A percentile compares a stretch with the other conserved stretches of the same genome.
These are phyloP conservation scores for Clohesyomyces aquaticus DNA, from an alignment of 495 filamentous ascomycete genomes.

Conservation along the genomic window DNA sequence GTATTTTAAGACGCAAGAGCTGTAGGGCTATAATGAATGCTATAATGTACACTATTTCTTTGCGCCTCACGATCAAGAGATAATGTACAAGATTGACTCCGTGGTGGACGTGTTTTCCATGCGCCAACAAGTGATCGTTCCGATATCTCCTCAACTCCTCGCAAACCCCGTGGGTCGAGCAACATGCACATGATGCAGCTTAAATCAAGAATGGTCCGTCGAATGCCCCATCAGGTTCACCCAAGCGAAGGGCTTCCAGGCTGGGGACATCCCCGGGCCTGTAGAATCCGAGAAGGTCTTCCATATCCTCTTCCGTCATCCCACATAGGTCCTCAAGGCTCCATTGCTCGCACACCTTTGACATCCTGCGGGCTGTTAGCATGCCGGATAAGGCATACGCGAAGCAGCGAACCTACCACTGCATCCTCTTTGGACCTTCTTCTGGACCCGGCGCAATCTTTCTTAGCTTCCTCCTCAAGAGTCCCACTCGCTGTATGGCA, in stretches of 20 bases:
- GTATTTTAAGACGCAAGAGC: too few species aligned
- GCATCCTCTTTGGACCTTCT: constrained; percentile 88
- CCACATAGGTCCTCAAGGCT: constrained; percentile 81
- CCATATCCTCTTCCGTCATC: constrained; percentile 86
- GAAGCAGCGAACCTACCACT: constrained; percentile 63
- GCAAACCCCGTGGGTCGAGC: neutral
- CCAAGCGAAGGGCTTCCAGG: constrained; percentile 43
- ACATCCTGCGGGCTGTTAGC: constrained; percentile 66
- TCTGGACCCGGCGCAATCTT: constrained; percentile 70
- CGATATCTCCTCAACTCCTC: too few species aligned
- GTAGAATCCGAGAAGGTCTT: constrained; percentile 72
- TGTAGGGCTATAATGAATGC: too few species aligned
- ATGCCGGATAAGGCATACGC: neutral
- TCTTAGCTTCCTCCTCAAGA: constrained; percentile 75
- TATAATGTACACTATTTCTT: too few species aligned
- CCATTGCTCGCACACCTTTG: constrained; percentile 85
- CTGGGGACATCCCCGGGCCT: constrained; percentile 49
- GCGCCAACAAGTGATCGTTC: too few species aligned
- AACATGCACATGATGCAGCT: constrained; percentile 7
- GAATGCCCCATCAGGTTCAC: constrained; percentile 41
- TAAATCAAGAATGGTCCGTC: constrained; percentile 44
- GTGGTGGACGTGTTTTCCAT: too few species aligned
- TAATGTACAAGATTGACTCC: too few species aligned
- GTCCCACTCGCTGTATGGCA: constrained; percentile 82
- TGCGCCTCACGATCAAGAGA: too few species aligned